These are phyloP conservation scores for Salvia sclarea DNA, from an alignment of 305 asterid genomes.

Conservation along the genomic window DNA sequence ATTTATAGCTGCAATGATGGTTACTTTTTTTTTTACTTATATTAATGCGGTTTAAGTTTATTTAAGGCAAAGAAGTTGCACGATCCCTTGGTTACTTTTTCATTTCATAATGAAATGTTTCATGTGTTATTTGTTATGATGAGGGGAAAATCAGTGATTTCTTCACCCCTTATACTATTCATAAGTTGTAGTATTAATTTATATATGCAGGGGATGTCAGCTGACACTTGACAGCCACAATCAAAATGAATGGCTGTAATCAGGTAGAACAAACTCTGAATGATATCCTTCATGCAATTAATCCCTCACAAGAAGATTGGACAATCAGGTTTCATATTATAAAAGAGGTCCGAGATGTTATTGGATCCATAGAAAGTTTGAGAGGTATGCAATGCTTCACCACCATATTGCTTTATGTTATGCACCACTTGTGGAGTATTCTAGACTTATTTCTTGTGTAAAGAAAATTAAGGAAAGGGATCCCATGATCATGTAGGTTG, in stretches of 20 bases:
- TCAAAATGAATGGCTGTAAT: slow-evolving; percentile 53
- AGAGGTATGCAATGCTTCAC: slow-evolving; percentile 61
- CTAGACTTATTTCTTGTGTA: neutral
- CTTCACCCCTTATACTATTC: slow-evolving; percentile 1
- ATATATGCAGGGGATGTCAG: slow-evolving; percentile 37
- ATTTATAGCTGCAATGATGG: neutral
- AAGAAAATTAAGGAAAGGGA: slow-evolving; percentile 6
- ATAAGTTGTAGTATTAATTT: slow-evolving; percentile 19
- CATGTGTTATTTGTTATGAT: neutral
- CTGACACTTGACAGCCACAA: slow-evolving; percentile 22
- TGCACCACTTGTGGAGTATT: slow-evolving; percentile 10
- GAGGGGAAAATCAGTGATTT: neutral
- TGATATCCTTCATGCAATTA: slow-evolving; percentile 52
- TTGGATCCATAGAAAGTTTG: slow-evolving; percentile 67
- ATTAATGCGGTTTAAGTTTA: neutral
- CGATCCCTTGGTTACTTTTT: neutral
- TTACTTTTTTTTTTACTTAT: neutral
- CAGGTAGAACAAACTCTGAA: slow-evolving; percentile 54
- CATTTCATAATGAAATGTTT: slow-evolving; percentile 5
- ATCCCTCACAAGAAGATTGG: slow-evolving; percentile 76
- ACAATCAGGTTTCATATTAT: slow-evolving; percentile 50
- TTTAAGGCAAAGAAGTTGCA: neutral
- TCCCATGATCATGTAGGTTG: neutral
- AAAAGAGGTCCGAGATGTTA: slow-evolving; percentile 58
- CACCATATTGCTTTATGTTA: slow-evolving; percentile 13